Base-by-base conservation (phyloP, 257 asterid species). In the Datura wrightii region DNA sequence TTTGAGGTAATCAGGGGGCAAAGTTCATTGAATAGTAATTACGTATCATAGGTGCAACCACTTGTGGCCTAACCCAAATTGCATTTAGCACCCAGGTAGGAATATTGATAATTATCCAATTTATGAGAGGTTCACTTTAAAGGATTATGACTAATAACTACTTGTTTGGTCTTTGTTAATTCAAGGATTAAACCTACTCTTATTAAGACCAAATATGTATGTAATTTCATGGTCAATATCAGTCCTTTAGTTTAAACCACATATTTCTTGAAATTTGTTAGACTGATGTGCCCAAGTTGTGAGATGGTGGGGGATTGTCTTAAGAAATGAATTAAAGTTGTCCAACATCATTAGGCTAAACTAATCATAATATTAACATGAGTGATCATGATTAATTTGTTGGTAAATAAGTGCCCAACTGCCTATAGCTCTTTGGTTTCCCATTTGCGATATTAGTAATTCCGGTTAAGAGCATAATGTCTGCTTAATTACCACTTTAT, bases 81-180 rank as follows among this genome's bases (percentile, higher is more conserved):
- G 66, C n/a, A 59, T 59, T n/a, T 13, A 71, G 15, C 56, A 44
- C n/a, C 11, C 1, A 10, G 44, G 39, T n/a, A 24, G 60, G 19
- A n/a, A 72, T 44, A 0, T 19, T 31, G 16, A 63, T n/a, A 59
- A 1, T 63, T 63, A 31, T 63, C 70, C 70, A 63, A 10, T 71
- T 71, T 24, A 2, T 74, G 15, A 74, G 59, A 74, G 36, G 80
- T 10, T 74, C 15, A 10, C 36, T 46, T 6, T 10, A 44, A 41
- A 5, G 4, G 19, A 19, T 31, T 13, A 19, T 31, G 58, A 48
- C 42, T 74, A 48, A 19, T 74, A 46, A 19, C 80, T 46, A 48
- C 41, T 74, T 48, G 60, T 74, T 74, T 74, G 80, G 60, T 13
- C 18, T 46, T 74, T 48, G 42, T 74, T 2, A 71, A 71, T 18